These are phyloP conservation scores for Bimuria novae-zelandiae DNA, from an alignment of 2,329 filamentous ascomycete genomes.

Conservation along the genomic window DNA sequence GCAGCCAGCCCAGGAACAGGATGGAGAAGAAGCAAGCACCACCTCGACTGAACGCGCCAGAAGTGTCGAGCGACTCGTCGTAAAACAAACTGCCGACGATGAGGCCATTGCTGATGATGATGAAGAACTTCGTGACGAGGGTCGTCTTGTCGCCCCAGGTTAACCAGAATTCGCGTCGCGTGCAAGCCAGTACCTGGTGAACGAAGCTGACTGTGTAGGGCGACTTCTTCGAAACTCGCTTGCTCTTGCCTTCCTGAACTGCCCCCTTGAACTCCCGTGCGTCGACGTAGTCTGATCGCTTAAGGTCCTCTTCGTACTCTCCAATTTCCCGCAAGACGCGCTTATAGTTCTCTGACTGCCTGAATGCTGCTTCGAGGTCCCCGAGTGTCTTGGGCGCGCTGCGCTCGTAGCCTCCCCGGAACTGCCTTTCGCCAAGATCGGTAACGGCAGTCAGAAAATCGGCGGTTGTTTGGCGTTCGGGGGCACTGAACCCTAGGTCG, in stretches of 20 bases:
- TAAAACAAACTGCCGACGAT: conserved; percentile 83
- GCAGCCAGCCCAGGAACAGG: conserved; percentile 70
- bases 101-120: conserved; percentile 73
- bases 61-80: conserved; percentile 63
- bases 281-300: conserved; percentile 62
- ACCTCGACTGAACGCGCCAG: conserved; percentile 66
- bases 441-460: conserved; percentile 77
- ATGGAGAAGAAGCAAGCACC: conserved; percentile 70
- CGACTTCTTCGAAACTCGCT: conserved; percentile 68
- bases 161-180: conserved; percentile 77
- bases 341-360: conserved; percentile 64
- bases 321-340: conserved; percentile 65
- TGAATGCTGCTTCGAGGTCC: conserved; percentile 71
- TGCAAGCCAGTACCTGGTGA: conserved; percentile 71
- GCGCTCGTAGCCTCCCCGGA: conserved; percentile 62
- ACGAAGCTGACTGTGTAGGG: conserved; percentile 77
- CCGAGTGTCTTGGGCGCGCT: conserved; percentile 70
- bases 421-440: conserved; percentile 71
- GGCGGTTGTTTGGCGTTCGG: conserved; percentile 68
- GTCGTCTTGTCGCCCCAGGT: conserved; percentile 75
- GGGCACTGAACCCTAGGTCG: conserved; percentile 69
- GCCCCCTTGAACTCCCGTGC: conserved; percentile 68
- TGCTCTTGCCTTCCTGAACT: conserved; percentile 69
- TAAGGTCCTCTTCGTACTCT: conserved; percentile 62
- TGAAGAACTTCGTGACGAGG: conserved; percentile 74